These are phyloP conservation scores for Irpex lacteus DNA, from an alignment of 1,284 basidiomycete genomes.

Conservation along the genomic window DNA sequence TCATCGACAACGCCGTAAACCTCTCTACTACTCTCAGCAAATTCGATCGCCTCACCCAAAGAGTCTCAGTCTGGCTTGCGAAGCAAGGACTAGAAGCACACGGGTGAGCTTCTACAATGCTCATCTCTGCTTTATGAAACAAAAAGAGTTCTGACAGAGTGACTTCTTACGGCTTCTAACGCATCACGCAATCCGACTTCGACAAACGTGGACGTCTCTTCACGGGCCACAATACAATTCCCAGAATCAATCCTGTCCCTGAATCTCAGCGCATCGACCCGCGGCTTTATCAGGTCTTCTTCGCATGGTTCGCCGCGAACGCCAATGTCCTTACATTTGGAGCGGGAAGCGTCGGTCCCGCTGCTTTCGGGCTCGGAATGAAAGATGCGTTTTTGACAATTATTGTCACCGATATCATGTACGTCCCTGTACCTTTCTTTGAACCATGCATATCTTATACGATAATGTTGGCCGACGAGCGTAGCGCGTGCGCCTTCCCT, in stretches of 20 bases:
- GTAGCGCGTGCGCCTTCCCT: constrained; percentile 29
- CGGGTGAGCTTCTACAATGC: constrained; percentile 5
- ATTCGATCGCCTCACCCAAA: neutral
- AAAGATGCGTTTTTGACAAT: constrained; percentile 50
- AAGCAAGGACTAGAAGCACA: constrained; percentile 8
- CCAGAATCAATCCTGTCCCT: constrained; percentile 52
- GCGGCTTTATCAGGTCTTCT: constrained; percentile 61
- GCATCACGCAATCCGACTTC: neutral
- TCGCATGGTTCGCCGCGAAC: constrained; percentile 64
- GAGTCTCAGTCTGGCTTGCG: constrained; percentile 2
- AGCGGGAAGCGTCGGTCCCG: constrained; percentile 57
- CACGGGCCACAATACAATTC: neutral
- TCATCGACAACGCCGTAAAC: neutral
- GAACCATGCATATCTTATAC: neutral
- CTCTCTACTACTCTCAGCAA: neutral
- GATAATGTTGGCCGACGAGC: too few species aligned
- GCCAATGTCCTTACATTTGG: constrained; percentile 56
- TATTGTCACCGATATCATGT: constrained; percentile 55
- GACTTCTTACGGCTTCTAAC: neutral
- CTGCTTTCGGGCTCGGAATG: constrained; percentile 54
- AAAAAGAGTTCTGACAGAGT: neutral
- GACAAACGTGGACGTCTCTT: neutral
- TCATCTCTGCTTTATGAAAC: neutral
- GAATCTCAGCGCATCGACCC: constrained; percentile 44
- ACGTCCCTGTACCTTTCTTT: constrained; percentile 19